Base-by-base conservation (phyloP, 176 grass and related monocot species). In the Aegilops tauschii region DNA sequence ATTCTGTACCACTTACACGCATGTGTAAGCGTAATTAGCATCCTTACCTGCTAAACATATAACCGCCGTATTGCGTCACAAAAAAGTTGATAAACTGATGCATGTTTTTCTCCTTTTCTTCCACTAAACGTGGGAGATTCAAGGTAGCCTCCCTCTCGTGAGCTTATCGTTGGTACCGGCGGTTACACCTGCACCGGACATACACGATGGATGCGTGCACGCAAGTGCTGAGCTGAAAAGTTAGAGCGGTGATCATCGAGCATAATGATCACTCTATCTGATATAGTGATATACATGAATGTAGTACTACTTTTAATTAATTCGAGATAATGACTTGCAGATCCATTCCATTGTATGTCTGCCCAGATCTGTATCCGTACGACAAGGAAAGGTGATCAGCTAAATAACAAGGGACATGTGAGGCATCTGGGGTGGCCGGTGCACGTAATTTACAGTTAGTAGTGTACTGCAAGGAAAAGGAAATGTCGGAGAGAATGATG, bases 351-450 rank as follows among this genome's bases (percentile, higher is more conserved):
- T 25, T 14, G 25, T 28, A 12, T 47, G 3, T 74, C 71, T 49
- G 45, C 45, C 37, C 42, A 3, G 70, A 73, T 75, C 23, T 29
- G 7, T 5, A 50, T 13, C 42, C 23, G 42, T 29, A 75, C 72
- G 72, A 44, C 72, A 75, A 49, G 56, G 36, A 62, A 83, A 42
- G 23, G 34, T 27, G 39, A 73, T 83, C 54, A 31, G 23, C 82
- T 31, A 72, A 45, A 73, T 31, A 45, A 12, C 35, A 30, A 44
- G 69, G 3, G 52, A 42, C 81, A 30, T 73, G 81, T 62, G 69
- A 80, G 28, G 61, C 61, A 61, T 37, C n/a, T 40, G 10, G 34
- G 31, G 47, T 72, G 80, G 31, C 21, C 32, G 81, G 81, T 40
- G 67, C 80, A 77, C 30, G 75, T 77, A 82, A 71, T 58, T 10